Evolutionary conservation across 441 rosid genomes (phyloP).

Genomic region (Erodium moschatum): DNA sequence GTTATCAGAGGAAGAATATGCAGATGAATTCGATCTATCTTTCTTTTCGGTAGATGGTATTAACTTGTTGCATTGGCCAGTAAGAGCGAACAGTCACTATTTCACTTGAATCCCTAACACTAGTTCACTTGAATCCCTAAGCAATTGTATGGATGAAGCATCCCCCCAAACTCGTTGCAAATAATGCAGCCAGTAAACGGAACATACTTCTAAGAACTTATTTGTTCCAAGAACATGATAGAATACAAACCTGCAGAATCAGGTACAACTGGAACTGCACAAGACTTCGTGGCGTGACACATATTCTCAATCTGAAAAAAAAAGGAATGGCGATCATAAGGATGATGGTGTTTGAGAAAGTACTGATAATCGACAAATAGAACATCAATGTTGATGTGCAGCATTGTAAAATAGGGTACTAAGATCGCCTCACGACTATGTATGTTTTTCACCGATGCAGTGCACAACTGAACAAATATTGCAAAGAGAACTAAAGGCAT

Average conservation of each 20-base stretch:
- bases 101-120: no score
- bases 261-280: slow-evolving; percentile 80
- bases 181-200: not conserved
- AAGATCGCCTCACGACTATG: not conserved
- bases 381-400: slow-evolving; percentile 5
- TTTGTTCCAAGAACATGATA: not conserved
- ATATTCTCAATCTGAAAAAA: slow-evolving; percentile 65
- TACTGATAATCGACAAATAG: not conserved
- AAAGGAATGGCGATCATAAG: not conserved
- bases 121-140: no score
- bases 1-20: no score
- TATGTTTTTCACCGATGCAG: not conserved
- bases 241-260: slow-evolving; percentile 70
- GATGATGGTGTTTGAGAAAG: not conserved
- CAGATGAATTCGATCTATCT: not conserved
- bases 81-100: no score
- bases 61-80: not conserved
- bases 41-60: not conserved
- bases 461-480: not conserved
- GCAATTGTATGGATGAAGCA: no score
- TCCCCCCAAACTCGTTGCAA: not conserved
- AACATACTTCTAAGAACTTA: not conserved
- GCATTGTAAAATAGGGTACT: not conserved
- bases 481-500: not conserved
- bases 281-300: slow-evolving; percentile 63